Percentiles rank a stretch among this genome's conserved stretches.
Conservation (phyloP, 2,329 filamentous ascomycete genomes). For the Neofusicoccum sp. region DNA sequence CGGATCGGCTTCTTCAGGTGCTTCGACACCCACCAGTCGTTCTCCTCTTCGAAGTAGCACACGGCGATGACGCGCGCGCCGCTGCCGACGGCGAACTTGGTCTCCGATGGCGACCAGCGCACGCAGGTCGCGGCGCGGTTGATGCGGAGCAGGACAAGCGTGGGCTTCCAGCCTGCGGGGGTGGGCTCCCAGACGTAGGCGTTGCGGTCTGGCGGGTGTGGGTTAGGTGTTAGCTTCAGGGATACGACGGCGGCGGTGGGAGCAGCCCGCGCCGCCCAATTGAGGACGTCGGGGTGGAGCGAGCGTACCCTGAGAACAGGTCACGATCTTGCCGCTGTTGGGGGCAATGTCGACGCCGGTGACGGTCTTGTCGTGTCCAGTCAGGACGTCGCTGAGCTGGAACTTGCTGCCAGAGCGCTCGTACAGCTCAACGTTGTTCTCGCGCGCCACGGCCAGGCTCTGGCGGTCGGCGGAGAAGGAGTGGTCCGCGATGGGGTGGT, state of each 20-base stretch:
- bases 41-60: slow-evolving; percentile 99
- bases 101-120: slow-evolving; percentile 94
- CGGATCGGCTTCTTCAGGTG: slow-evolving; percentile 99
- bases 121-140: slow-evolving; percentile 96
- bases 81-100: slow-evolving; percentile 96
- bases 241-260: neutral
- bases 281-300: neutral
- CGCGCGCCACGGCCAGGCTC: slow-evolving; percentile 87
- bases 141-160: slow-evolving; percentile 93
- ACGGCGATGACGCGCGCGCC: slow-evolving; percentile 93
- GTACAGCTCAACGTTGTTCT: slow-evolving; percentile 90
- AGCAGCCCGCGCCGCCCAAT: neutral
- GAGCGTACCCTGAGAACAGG: slow-evolving; percentile 86
- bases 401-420: slow-evolving; percentile 71
- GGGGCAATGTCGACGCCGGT: slow-evolving; percentile 96
- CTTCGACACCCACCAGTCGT: slow-evolving; percentile 99
- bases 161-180: slow-evolving; percentile 92
- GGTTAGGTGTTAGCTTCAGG: slow-evolving; percentile 24
- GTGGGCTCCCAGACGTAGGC: slow-evolving; percentile 97
- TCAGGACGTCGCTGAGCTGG: slow-evolving; percentile 86
- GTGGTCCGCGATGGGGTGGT: slow-evolving; percentile 94
- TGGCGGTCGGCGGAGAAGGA: slow-evolving; percentile 93
- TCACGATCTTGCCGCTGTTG: slow-evolving; percentile 88
- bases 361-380: slow-evolving; percentile 95
- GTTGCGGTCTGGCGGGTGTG: slow-evolving; percentile 72